Percentiles rank a stretch among this genome's conserved stretches.
These are phyloP conservation scores for Saksenaea vasiformis DNA, from an alignment of 371 early-diverging fungal genomes.

Conservation along the genomic window DNA sequence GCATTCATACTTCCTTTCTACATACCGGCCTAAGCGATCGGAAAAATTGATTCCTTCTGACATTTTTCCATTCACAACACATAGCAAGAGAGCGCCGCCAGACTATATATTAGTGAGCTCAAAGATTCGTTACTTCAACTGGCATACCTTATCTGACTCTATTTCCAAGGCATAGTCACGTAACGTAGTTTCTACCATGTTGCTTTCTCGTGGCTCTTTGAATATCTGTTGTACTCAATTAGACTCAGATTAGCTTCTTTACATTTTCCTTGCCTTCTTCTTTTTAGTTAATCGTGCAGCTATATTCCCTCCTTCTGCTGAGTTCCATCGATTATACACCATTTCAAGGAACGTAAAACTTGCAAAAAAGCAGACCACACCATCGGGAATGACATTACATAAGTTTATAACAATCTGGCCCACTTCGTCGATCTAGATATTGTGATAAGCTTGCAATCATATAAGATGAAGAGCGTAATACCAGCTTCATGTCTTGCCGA, in stretches of 20 bases:
- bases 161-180: slow-evolving; percentile 61
- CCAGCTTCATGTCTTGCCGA: slow-evolving; percentile 55
- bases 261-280: slow-evolving; percentile 56
- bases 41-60: slow-evolving; percentile 98
- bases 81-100: slow-evolving; percentile 84
- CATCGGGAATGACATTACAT: slow-evolving; percentile 85
- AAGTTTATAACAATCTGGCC: slow-evolving; percentile 76
- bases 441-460: not conserved
- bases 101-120: not conserved
- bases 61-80: slow-evolving; percentile 97
- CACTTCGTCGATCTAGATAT: slow-evolving; percentile 68
- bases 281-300: slow-evolving; percentile 49
- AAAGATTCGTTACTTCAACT: not conserved
- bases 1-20: not conserved
- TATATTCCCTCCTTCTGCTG: slow-evolving; percentile 30
- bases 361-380: slow-evolving; percentile 93
- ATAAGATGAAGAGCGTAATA: slow-evolving; percentile 20
- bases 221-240: slow-evolving; percentile 46
- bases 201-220: slow-evolving; percentile 67
- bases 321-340: slow-evolving; percentile 60
- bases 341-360: slow-evolving; percentile 87
- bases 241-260: not conserved
- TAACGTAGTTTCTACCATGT: slow-evolving; percentile 60
- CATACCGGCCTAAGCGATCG: slow-evolving; percentile 79
- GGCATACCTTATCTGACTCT: slow-evolving; percentile 23